Percentiles rank a stretch among this genome's conserved stretches.
Evolutionary conservation across 1,284 basidiomycete species (phyloP).

Genomic region (Cryptococcus amylolentus): DNA sequence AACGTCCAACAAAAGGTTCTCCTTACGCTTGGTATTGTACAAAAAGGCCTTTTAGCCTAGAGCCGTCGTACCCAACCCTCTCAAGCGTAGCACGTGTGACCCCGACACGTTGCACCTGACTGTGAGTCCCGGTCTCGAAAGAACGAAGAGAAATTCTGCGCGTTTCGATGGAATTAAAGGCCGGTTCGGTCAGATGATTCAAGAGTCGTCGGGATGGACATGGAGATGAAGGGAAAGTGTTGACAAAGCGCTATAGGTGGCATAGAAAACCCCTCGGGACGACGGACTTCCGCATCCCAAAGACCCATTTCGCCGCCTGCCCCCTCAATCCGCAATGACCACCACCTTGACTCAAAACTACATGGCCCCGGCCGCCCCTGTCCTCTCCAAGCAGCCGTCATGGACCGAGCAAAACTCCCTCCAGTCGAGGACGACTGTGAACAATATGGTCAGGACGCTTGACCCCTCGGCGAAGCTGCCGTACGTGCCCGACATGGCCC

Average conservation of each 20-base stretch:
- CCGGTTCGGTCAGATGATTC: not conserved
- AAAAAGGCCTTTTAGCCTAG: slow-evolving; percentile 7
- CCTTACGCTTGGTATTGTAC: slow-evolving; percentile 1
- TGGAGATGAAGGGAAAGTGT: not conserved
- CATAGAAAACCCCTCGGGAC: slow-evolving; percentile 27
- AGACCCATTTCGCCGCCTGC: slow-evolving; percentile 6
- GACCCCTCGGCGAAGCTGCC: slow-evolving; percentile 28
- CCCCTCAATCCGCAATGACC: slow-evolving; percentile 6
- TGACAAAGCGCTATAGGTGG: slow-evolving; percentile 20
- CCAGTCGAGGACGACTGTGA: slow-evolving; percentile 9
- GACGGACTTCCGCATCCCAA: slow-evolving; percentile 25
- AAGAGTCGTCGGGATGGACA: not conserved
- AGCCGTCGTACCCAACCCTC: slow-evolving; percentile 31
- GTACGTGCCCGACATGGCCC: slow-evolving; percentile 25
- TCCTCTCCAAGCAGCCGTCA: slow-evolving; percentile 4
- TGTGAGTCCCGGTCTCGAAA: slow-evolving; percentile 18
- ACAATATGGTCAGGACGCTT: slow-evolving; percentile 35
- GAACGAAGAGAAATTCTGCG: not conserved
- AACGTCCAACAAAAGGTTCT: not conserved
- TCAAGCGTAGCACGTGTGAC: slow-evolving; percentile 35
- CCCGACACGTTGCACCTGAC: slow-evolving; percentile 34
- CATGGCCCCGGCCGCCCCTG: slow-evolving; percentile 11
- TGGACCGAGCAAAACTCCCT: slow-evolving; percentile 7
- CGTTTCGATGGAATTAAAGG: not conserved
- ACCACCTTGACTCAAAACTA: slow-evolving; percentile 20